Base-by-base conservation (phyloP, 1,284 basidiomycete species). In the Naganishia albida region DNA sequence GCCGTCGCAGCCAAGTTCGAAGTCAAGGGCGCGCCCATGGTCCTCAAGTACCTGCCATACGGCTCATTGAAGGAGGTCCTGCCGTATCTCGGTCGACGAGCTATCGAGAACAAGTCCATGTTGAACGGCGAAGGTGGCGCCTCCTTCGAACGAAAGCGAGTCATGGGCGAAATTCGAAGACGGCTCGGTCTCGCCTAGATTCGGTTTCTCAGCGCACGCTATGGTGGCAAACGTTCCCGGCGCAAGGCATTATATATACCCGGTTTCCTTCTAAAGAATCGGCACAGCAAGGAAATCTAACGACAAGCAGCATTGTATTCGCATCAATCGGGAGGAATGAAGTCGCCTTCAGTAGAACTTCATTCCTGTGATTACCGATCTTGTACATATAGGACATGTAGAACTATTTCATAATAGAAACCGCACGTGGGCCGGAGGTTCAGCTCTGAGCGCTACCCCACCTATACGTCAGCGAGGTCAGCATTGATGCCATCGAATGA, bases 31-130 rank as follows among this genome's bases (percentile, higher is more conserved):
- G 80, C 84, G 15, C 91, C 91, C 0, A 84, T 90, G 66, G 85
- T 90, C 1, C 83, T 91, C 78, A 93, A 93, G 78, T 89, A 91
- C 74, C 82, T 92, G 20, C 90, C 91, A 0, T 94, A 93, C 71
- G 91, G 91, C 12, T 83, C 84, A n/a, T 80, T 91, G n/a, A 66
- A 70, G 42, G 68, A 84, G 77, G 85, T 87, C 38, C 83, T 91
- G 82, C 89, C 89, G 0, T 91, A 89, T 75, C 82, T 90, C 18
- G 83, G 85, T 26, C 82, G 88, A 49, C 82, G 89, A 40, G 89
- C 89, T 1, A 84, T 88, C n/a, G 89, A 91, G 82, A 91, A 91
- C 72, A 87, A 87, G 78, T 82, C 83, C 12, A 80, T 88, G 60
- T 80, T 88, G 70, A 83, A 82, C 20, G 83, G 83, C 25, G 79